Percentiles rank a stretch among this genome's conserved stretches.
phyloP scores from a whole-genome alignment of 345 rosid genomes.

The Camelina sativa region DNA sequence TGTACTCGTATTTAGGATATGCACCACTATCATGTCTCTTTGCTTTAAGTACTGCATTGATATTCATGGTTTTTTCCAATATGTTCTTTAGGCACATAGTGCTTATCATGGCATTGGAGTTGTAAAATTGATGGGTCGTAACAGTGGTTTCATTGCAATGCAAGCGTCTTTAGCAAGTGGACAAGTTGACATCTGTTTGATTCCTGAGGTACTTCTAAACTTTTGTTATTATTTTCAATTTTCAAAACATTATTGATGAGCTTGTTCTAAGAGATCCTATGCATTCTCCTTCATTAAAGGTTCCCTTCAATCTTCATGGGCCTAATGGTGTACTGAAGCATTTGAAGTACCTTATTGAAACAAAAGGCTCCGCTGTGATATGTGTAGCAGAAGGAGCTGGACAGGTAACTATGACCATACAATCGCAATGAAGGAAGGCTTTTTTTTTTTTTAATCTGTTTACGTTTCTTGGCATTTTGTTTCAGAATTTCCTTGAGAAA shows the following conservation, averaged over 20 bases:
- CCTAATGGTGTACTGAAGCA: conserved; percentile 90
- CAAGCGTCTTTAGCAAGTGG: conserved; percentile 98
- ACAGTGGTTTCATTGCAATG: conserved; percentile 98
- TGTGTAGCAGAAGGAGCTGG: conserved; percentile 99
- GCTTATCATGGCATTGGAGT: conserved; percentile 96
- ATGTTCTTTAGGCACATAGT: conserved; percentile 76
- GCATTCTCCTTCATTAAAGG: conserved; percentile 49
- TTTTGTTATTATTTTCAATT: neutral
- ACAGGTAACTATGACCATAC: conserved; percentile 55
- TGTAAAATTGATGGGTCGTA: conserved; percentile 99
- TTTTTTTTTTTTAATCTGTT: no score
- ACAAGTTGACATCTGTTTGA: conserved; percentile 94
- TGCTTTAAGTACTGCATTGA: conserved; percentile 19
- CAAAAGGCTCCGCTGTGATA: conserved; percentile 95
- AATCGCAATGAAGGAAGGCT: neutral
- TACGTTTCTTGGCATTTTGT: conserved; percentile 1
- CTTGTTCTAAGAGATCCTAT: conserved; percentile 18
- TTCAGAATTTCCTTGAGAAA: conserved; percentile 77
- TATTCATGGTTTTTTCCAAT: neutral
- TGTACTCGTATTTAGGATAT: neutral
- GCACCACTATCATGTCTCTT: conserved; percentile 17
- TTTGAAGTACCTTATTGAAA: conserved; percentile 86
- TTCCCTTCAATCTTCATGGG: conserved; percentile 84
- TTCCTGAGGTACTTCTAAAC: conserved; percentile 78
- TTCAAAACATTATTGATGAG: conserved; percentile 1